Percentiles rank a stretch among this genome's conserved stretches.
Evolutionary conservation across 108 stramenopile species (phyloP).

Genomic region (Skeletonema grethae): DNA sequence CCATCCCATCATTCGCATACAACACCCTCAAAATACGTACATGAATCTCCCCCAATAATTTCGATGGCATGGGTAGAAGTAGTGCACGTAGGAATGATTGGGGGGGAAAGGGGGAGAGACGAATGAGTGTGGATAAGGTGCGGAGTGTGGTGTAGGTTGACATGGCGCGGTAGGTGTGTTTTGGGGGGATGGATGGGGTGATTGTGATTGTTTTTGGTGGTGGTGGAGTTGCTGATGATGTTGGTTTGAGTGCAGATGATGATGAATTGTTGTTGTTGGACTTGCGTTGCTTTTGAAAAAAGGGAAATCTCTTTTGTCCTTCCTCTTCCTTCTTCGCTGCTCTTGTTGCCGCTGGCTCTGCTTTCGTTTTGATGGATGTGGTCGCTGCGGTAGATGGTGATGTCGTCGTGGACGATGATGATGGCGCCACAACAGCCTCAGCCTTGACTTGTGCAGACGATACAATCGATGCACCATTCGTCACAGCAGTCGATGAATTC

Average conservation of each 20-base stretch:
- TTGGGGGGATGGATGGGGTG: constrained; percentile 25
- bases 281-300: neutral
- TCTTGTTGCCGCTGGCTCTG: neutral
- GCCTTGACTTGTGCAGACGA: neutral
- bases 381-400: neutral
- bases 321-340: constrained; percentile 9
- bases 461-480: neutral
- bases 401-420: neutral
- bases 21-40: constrained; percentile 66
- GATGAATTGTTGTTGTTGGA: neutral
- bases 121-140: constrained; percentile 67
- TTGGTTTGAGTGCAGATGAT: neutral
- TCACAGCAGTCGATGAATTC: neutral
- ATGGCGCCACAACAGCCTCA: neutral
- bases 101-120: constrained; percentile 77
- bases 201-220: constrained; percentile 28
- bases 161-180: constrained; percentile 57
- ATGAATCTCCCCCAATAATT: constrained; percentile 75
- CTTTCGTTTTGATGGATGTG: too few relatives aligned
- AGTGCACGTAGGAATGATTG: constrained; percentile 74
- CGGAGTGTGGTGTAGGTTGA: constrained; percentile 76
- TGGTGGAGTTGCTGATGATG: neutral
- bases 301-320: neutral
- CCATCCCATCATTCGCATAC: constrained; percentile 49
- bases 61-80: constrained; percentile 64